Evolutionary conservation across 352 stramenopile species (phyloP).

Genomic region (Phytopythium delawarense): DNA sequence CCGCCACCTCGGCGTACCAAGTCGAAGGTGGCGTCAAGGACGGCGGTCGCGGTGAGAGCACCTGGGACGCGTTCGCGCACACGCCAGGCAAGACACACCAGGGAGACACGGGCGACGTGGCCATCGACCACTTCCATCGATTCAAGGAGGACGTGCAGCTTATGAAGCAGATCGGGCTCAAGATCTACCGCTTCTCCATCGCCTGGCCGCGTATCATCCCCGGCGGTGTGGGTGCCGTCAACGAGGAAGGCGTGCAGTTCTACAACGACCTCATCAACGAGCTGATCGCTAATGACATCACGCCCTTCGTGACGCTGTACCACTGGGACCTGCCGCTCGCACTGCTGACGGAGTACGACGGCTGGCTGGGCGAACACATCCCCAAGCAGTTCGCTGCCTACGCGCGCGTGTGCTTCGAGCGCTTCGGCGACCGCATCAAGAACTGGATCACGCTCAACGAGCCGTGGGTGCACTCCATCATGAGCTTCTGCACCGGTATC

Average conservation of each 20-base stretch:
- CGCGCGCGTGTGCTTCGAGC: constrained; percentile 86
- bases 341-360: constrained; percentile 81
- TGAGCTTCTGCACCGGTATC: constrained; percentile 82
- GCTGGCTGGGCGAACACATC: constrained; percentile 44
- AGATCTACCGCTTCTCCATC: constrained; percentile 90
- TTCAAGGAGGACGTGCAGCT: constrained; percentile 89
- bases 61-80: constrained; percentile 90
- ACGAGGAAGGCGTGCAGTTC: constrained; percentile 84
- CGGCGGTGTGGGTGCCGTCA: constrained; percentile 64
- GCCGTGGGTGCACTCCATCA: constrained; percentile 78
- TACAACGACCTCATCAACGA: constrained; percentile 90
- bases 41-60: constrained; percentile 73
- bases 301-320: constrained; percentile 92
- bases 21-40: constrained; percentile 88
- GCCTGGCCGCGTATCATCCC: constrained; percentile 92
- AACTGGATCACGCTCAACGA: constrained; percentile 94
- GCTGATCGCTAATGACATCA: constrained; percentile 80
- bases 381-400: constrained; percentile 81
- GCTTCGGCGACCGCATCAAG: constrained; percentile 91
- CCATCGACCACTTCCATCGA: constrained; percentile 90
- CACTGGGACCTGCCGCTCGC: constrained; percentile 94
- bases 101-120: constrained; percentile 80
- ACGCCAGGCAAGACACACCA: constrained; percentile 59
- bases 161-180: constrained; percentile 88
- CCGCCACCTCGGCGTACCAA: constrained; percentile 83